These are phyloP conservation scores for Penicillium canescens DNA, from an alignment of 495 filamentous ascomycete genomes.

Conservation along the genomic window DNA sequence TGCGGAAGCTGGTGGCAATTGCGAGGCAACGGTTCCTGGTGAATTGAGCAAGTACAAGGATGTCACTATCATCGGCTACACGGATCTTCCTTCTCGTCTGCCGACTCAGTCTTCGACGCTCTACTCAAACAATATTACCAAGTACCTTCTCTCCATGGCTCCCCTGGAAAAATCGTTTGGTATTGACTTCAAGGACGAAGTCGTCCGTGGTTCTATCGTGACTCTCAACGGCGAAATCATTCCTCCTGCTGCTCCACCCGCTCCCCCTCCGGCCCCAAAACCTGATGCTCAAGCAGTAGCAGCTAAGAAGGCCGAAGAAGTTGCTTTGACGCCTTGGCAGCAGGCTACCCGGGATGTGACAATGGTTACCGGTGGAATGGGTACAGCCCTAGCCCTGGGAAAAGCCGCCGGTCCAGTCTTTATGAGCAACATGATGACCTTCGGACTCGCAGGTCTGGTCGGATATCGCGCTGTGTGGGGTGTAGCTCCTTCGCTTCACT, in stretches of 20 bases:
- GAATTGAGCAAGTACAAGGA: constrained; percentile 67
- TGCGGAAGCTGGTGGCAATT: constrained; percentile 79
- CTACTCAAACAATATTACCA: constrained; percentile 86
- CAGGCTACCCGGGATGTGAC: constrained; percentile 70
- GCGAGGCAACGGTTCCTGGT: constrained; percentile 70
- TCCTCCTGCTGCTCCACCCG: constrained; percentile 68
- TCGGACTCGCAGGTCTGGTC: constrained; percentile 73
- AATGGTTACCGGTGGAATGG: constrained; percentile 70
- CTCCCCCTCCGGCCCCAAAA: constrained; percentile 64
- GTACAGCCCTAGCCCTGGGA: constrained; percentile 66
- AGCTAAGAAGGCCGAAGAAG: constrained; percentile 53
- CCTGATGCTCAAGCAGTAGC: constrained; percentile 44
- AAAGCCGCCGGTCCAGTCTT: constrained; percentile 76
- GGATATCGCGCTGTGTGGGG: constrained; percentile 84
- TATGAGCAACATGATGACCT: constrained; percentile 80
- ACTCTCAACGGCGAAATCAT: constrained; percentile 71
- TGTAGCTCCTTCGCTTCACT: constrained; percentile 73
- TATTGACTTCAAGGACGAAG: constrained; percentile 74
- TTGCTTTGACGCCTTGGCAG: constrained; percentile 75
- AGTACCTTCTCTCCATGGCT: constrained; percentile 75
- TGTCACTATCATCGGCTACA: constrained; percentile 82
- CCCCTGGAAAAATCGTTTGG: constrained; percentile 73
- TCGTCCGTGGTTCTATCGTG: constrained; percentile 77
- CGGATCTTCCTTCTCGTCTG: constrained; percentile 75
- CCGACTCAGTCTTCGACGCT: constrained; percentile 80